These are phyloP conservation scores for Samsoniella hepiali DNA, from an alignment of 2,329 filamentous ascomycete genomes.

Conservation along the genomic window DNA sequence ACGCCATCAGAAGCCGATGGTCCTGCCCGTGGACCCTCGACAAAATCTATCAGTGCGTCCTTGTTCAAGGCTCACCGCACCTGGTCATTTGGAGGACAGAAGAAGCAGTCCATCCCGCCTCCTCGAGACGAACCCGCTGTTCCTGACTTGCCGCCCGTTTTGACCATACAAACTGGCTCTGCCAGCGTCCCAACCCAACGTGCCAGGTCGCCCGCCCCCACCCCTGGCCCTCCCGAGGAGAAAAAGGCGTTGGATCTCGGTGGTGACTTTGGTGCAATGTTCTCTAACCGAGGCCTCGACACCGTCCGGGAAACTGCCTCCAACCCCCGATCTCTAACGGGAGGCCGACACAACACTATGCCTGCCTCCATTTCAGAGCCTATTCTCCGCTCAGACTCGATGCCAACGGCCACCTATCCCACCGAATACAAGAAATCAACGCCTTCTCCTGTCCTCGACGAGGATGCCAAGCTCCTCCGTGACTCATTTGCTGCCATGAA, in stretches of 20 bases:
- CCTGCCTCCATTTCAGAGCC: conserved; percentile 39
- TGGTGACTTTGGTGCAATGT: conserved; percentile 56
- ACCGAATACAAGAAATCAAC: conserved; percentile 38
- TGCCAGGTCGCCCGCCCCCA: conserved; percentile 42
- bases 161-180: conserved; percentile 26
- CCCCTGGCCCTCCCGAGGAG: conserved; percentile 51
- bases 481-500: conserved; percentile 51
- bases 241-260: conserved; percentile 50
- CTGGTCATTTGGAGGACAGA: conserved; percentile 57
- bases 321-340: conserved; percentile 45
- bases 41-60: conserved; percentile 48
- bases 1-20: conserved; percentile 32
- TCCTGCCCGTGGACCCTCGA: conserved; percentile 21
- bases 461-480: conserved; percentile 51
- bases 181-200: conserved; percentile 8
- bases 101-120: conserved; percentile 41
- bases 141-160: conserved; percentile 39
- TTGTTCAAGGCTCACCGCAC: conserved; percentile 57
- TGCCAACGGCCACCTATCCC: conserved; percentile 41
- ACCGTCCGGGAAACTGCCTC: conserved; percentile 42
- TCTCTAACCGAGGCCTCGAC: conserved; percentile 47
- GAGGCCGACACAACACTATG: conserved; percentile 41
- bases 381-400: conserved; percentile 32
- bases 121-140: conserved; percentile 28
- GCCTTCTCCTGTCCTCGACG: conserved; percentile 43